phyloP scores from a whole-genome alignment of 805 yeast species.

The Clavispora santaluciae region DNA sequence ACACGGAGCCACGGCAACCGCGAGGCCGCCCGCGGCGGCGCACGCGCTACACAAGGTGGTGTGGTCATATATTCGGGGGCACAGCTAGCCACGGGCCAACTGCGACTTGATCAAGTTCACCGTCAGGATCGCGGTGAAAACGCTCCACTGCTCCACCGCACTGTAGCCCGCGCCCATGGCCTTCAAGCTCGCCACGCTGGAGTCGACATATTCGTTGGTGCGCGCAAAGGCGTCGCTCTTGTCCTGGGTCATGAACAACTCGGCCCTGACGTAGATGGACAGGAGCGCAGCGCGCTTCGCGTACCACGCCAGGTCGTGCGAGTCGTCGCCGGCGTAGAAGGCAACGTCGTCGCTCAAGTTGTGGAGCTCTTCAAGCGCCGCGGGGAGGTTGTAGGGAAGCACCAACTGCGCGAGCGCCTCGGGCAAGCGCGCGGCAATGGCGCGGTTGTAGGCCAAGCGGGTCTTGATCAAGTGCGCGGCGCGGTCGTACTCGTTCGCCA shows the following conservation, averaged over 20 bases:
- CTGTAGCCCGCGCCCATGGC: slow-evolving; percentile 56
- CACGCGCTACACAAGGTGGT: too few species aligned
- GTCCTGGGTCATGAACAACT: slow-evolving; percentile 78
- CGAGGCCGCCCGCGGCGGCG: too few species aligned
- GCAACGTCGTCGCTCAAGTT: slow-evolving; percentile 79
- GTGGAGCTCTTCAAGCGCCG: slow-evolving; percentile 64
- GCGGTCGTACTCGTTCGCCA: slow-evolving; percentile 34
- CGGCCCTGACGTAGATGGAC: slow-evolving; percentile 67
- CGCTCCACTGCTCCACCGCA: slow-evolving; percentile 69
- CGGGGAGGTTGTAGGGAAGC: slow-evolving; percentile 55
- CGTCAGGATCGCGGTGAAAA: slow-evolving; percentile 61
- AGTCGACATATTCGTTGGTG: slow-evolving; percentile 62
- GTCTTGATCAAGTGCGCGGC: slow-evolving; percentile 42
- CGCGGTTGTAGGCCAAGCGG: slow-evolving; percentile 49
- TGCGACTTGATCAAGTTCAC: slow-evolving; percentile 70
- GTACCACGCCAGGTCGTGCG: slow-evolving; percentile 89
- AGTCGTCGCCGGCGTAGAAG: slow-evolving; percentile 69
- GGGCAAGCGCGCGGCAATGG: slow-evolving; percentile 40
- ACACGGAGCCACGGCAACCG: too few species aligned
- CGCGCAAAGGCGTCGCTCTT: slow-evolving; percentile 47
- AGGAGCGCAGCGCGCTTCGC: slow-evolving; percentile 73
- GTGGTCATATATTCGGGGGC: too few species aligned
- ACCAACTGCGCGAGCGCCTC: slow-evolving; percentile 58
- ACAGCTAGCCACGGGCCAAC: slow-evolving; percentile 58
- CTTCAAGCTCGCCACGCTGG: slow-evolving; percentile 50